These are phyloP conservation scores for Hyparrhenia diplandra DNA, from an alignment of 176 grass and related monocot genomes.

Conservation along the genomic window DNA sequence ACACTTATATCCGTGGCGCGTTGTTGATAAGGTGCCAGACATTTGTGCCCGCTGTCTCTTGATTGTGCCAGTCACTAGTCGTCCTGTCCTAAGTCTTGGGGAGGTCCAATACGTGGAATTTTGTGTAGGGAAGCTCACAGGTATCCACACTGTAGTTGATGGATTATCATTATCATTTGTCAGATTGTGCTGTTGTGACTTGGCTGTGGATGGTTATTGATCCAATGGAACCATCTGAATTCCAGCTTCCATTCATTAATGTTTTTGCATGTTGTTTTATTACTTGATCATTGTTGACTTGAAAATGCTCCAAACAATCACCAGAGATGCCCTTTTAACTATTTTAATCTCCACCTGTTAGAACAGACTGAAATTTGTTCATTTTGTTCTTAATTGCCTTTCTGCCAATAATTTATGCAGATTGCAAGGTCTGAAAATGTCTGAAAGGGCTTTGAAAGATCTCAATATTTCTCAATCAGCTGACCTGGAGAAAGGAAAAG, in stretches of 20 bases:
- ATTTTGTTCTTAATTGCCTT: conserved; percentile 9
- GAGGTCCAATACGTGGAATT: neutral
- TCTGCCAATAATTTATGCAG: neutral
- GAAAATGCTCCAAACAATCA: neutral
- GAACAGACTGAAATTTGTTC: neutral
- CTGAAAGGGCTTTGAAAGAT: conserved; percentile 38
- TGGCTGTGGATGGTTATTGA: neutral
- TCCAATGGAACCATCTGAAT: neutral
- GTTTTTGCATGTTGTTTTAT: neutral
- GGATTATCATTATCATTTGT: neutral
- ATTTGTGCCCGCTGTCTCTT: neutral
- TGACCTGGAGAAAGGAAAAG: conserved; percentile 36
- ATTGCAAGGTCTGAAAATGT: conserved; percentile 26
- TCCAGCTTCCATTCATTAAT: neutral
- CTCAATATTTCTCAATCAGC: conserved; percentile 36
- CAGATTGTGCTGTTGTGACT: neutral
- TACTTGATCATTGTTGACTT: neutral
- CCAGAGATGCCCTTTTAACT: neutral
- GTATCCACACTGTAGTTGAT: neutral
- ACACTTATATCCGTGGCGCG: neutral
- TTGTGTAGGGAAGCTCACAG: neutral
- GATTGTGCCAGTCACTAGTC: neutral
- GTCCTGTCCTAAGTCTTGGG: neutral
- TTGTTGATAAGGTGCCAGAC: neutral
- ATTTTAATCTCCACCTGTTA: neutral